Conservation (phyloP, 129 eudicot species). For the Arctium lappa region DNA sequence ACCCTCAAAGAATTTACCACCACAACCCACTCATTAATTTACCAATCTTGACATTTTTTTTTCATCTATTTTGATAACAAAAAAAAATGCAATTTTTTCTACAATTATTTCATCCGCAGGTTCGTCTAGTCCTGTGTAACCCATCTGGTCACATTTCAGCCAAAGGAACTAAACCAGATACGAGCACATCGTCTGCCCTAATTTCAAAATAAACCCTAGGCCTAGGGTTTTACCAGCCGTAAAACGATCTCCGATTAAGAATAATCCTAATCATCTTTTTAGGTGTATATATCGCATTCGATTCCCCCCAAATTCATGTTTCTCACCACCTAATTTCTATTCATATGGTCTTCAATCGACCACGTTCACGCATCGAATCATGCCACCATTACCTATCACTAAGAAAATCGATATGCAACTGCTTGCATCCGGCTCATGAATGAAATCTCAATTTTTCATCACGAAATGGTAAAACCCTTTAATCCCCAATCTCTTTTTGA, state of each 20-base stretch:
- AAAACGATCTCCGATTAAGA: not conserved
- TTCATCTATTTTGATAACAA: not conserved
- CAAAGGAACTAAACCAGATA: not conserved
- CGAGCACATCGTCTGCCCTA: conserved; percentile 21
- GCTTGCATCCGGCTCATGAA: conserved; percentile 26
- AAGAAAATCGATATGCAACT: conserved; percentile 5
- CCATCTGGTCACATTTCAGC: not conserved
- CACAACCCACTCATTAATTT: too few relatives aligned
- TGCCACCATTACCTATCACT: conserved; percentile 14
- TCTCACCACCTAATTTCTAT: conserved; percentile 8
- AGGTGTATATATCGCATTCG: conserved; percentile 16
- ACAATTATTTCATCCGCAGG: not conserved
- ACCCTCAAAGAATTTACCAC: too few relatives aligned
- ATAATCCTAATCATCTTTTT: not conserved
- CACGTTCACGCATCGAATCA: conserved; percentile 39
- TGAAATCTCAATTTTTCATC: conserved; percentile 23
- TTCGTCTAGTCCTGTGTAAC: not conserved
- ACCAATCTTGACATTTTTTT: too few relatives aligned
- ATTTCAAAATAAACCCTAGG: conserved; percentile 18
- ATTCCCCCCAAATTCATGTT: not conserved
- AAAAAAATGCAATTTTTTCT: not conserved
- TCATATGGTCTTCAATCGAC: conserved; percentile 37
- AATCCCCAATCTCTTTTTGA: conserved; percentile 33
- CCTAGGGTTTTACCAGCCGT: conserved; percentile 22
- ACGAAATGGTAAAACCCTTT: conserved; percentile 62